Evolutionary conservation across 1,284 basidiomycete species (phyloP).

Genomic region (Trichosporon sp.): DNA sequence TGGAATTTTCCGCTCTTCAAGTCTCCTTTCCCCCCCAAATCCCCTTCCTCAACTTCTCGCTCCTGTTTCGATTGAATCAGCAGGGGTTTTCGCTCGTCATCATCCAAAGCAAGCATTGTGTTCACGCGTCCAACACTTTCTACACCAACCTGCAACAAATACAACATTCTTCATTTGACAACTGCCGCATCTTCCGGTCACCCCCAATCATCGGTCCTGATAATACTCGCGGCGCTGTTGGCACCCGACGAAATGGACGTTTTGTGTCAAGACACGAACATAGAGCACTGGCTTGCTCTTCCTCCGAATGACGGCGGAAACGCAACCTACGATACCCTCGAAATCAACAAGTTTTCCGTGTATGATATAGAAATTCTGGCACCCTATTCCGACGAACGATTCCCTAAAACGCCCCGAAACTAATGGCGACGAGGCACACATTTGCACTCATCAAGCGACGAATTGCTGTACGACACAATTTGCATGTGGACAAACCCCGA

Average conservation of each 20-base stretch:
- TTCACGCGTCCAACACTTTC: slow-evolving; percentile 4
- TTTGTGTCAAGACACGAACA: slow-evolving; percentile 11
- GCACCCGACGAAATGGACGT: slow-evolving; percentile 22
- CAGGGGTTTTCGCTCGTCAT: slow-evolving; percentile 13
- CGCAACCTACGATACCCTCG: slow-evolving; percentile 11
- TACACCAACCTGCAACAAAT: slow-evolving; percentile 2
- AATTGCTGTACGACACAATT: not conserved
- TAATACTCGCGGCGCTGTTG: slow-evolving; percentile 19
- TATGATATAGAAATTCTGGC: slow-evolving; percentile 17
- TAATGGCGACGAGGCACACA: slow-evolving; percentile 23
- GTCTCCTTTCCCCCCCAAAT: not conserved
- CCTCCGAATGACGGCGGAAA: slow-evolving; percentile 13
- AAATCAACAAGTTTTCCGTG: slow-evolving; percentile 11
- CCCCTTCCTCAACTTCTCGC: too few species aligned
- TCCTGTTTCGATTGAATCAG: slow-evolving; percentile 6
- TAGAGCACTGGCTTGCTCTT: slow-evolving; percentile 16
- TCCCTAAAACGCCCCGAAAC: slow-evolving; percentile 8
- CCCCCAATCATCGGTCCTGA: slow-evolving; percentile 10
- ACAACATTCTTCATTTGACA: slow-evolving; percentile 5
- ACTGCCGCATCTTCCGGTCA: slow-evolving; percentile 12
- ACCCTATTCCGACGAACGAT: slow-evolving; percentile 19
- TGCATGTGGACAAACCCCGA: not conserved
- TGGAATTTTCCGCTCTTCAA: not conserved
- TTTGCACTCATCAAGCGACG: slow-evolving; percentile 1
- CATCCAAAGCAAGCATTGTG: slow-evolving; percentile 20